Conservation (phyloP, 148 eudicot genomes). For the Fagopyrum homotropicum region DNA sequence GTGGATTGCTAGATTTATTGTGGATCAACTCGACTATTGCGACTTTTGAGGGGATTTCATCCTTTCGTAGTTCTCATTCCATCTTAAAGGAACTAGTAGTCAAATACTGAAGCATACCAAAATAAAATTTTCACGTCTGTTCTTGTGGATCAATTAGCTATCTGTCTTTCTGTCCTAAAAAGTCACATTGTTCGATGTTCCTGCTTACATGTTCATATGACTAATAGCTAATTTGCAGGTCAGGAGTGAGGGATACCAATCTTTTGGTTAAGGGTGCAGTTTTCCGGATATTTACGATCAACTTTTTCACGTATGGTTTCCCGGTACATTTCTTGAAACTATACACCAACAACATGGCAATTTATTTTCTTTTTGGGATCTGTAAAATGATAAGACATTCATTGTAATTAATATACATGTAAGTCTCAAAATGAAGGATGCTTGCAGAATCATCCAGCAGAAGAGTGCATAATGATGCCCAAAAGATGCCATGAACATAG, state of each 20-base stretch:
- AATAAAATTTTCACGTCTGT: too few relatives aligned
- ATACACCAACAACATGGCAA: background rate
- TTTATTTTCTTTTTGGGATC: background rate
- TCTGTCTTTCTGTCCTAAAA: background rate
- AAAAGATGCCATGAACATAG: background rate
- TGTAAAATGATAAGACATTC: background rate
- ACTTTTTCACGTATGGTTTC: constrained; percentile 98
- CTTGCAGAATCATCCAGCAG: too few relatives aligned
- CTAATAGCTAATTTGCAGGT: constrained; percentile 43
- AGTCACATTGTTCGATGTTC: background rate
- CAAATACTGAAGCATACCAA: background rate
- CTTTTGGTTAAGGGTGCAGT: constrained; percentile 72
- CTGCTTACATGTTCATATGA: constrained; percentile 11
- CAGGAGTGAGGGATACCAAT: constrained; percentile 90
- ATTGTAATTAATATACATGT: background rate
- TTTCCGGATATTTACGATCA: constrained; percentile 87
- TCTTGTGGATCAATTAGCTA: too few relatives aligned
- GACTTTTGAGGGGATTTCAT: background rate
- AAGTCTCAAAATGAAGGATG: background rate
- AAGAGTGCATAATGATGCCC: too few relatives aligned
- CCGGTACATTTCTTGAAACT: constrained; percentile 70
- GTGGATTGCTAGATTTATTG: background rate
- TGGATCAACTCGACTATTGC: background rate
- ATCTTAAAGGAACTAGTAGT: background rate
- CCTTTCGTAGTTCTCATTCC: background rate